phyloP scores from a whole-genome alignment of 495 filamentous ascomycete species.

The Aspergillus nanangensis region DNA sequence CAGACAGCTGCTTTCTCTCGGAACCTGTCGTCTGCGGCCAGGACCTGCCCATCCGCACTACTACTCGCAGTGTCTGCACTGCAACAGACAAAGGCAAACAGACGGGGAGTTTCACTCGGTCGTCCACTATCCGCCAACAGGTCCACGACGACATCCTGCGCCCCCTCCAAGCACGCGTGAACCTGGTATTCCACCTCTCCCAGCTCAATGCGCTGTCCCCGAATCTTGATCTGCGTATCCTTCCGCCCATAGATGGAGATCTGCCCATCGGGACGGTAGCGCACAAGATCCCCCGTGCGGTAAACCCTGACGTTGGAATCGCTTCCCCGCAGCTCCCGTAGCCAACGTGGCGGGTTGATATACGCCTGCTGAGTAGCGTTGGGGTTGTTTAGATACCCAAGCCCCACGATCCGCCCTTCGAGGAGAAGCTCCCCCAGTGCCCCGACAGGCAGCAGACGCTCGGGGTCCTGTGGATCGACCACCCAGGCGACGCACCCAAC shows the following conservation, averaged over 20 bases:
- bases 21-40: too few species aligned
- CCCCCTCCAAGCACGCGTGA: background rate
- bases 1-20: too few species aligned
- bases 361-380: background rate
- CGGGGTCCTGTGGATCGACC: background rate
- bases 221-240: background rate
- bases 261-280: background rate
- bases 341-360: background rate
- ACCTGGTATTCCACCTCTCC: background rate
- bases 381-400: background rate
- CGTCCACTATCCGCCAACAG: background rate
- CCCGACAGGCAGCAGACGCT: background rate
- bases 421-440: background rate
- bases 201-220: background rate
- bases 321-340: background rate
- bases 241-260: background rate
- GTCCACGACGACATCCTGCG: background rate
- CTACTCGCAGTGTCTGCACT: too few species aligned
- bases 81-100: background rate
- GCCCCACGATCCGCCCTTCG: background rate
- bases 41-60: too few species aligned
- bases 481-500: background rate
- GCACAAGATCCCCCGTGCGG: background rate
- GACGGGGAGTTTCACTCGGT: background rate
- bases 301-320: background rate